Evolutionary conservation across 495 filamentous ascomycete species (phyloP), one percentile per base, ranked within the genome.

Genomic region (Polyplosphaeria fusca): DNA sequence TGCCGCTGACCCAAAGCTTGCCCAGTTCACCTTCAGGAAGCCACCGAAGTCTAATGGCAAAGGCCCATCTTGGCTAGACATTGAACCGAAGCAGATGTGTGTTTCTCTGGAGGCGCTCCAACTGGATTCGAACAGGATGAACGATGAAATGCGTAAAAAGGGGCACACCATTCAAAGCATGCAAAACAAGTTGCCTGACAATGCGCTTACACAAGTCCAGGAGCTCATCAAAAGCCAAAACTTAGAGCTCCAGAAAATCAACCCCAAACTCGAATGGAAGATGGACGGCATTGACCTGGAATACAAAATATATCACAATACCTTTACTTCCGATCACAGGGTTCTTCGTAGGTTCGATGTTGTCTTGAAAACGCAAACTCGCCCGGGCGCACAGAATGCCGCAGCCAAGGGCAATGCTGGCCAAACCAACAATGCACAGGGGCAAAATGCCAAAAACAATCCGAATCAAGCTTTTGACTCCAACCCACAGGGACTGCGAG

Each of bases 291-390:
- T 54, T 18, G 42, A 48, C 12, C 57, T 55, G 13, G 42, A 48
- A 4, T 47, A 28, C 28, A 30, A 43, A 2, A 32, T 41, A 23
- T 5, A 13, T 52, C 20, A 51, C 35, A 7, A 35, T 35, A 35
- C 30, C 30, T 35, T 35, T 35, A 39, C 2, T 22, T 25, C 30
- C 9, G 37, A 40, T 25, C 22, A 41, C 1, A 40, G 41, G 14
- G 7, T 14, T 16, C 32, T 60, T 1, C 27, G 18, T 25, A 9
- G 57, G 13, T 49, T 60, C 13, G 57, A 60, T 14, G 4, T 60
- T 23, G 35, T 60, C 7, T 14, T 60, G 16, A 47, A 55, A 44
- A 54, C 57, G 2, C 41, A 60, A 28, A 20, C 40, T 20, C 56
- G 42, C 18, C 9, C 39, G 5, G 5, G 9, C 5, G 20, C 18